Evolutionary conservation across 2,329 filamentous ascomycete species (phyloP).

Genomic region (Thelonectria discophora): DNA sequence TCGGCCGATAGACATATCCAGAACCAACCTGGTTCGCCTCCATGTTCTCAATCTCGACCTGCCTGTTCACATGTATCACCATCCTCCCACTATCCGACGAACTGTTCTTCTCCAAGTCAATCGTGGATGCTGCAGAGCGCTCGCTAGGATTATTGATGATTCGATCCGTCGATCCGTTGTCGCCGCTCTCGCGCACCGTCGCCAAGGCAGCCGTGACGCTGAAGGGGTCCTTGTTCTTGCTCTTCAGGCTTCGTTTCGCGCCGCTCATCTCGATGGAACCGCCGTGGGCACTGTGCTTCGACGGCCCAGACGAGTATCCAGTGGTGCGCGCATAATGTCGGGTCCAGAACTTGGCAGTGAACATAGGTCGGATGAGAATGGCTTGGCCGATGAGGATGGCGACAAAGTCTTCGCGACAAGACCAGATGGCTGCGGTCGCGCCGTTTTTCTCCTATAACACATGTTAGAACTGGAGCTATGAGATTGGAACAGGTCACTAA

Average conservation of each 20-base stretch:
- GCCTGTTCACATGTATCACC: constrained; percentile 27
- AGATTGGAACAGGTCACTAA: constrained; percentile 16
- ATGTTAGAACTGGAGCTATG: neutral
- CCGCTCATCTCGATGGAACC: constrained; percentile 19
- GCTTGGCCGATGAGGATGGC: constrained; percentile 49
- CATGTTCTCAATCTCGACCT: constrained; percentile 16
- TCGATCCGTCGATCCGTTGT: constrained; percentile 19
- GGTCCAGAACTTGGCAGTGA: constrained; percentile 38
- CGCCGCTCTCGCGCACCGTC: constrained; percentile 17
- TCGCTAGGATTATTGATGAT: constrained; percentile 11
- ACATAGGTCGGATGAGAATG: constrained; percentile 46
- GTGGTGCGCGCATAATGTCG: constrained; percentile 1
- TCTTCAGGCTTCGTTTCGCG: constrained; percentile 13
- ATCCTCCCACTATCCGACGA: constrained; percentile 9
- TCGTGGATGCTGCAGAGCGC: constrained; percentile 2
- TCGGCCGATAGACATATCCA: constrained; percentile 4
- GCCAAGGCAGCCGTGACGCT: constrained; percentile 26
- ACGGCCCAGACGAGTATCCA: constrained; percentile 22
- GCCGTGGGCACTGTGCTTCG: constrained; percentile 17
- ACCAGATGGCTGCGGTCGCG: constrained; percentile 46
- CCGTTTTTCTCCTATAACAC: constrained; percentile 17
- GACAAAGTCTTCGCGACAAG: constrained; percentile 49
- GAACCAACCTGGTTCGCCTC: neutral
- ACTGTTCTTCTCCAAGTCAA: constrained; percentile 19
- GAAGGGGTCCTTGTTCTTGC: constrained; percentile 25